phyloP scores from a whole-genome alignment of 768 basidiomycete genomes.

The Galerina sulciceps region DNA sequence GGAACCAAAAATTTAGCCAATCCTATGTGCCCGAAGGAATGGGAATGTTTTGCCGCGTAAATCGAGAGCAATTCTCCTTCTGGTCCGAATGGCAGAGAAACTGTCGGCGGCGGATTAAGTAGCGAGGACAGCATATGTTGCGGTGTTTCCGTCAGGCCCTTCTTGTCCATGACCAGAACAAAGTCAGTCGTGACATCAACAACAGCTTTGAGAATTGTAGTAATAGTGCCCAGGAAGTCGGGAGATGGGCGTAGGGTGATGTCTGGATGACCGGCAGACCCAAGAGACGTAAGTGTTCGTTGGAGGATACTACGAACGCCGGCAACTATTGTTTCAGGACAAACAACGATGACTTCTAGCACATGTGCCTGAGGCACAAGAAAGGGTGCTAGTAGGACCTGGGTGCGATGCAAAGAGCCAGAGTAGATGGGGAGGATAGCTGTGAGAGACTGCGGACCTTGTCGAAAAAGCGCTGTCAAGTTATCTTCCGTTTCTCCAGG shows the following conservation, averaged over 20 bases:
- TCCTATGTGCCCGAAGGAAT: slow-evolving; percentile 27
- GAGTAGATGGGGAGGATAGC: slow-evolving; percentile 52
- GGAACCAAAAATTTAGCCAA: slow-evolving; percentile 59
- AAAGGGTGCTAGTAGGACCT: slow-evolving; percentile 40
- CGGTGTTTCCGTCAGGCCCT: slow-evolving; percentile 41
- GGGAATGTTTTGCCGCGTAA: slow-evolving; percentile 1
- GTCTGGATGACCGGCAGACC: slow-evolving; percentile 40
- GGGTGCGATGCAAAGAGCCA: slow-evolving; percentile 36
- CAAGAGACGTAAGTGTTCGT: slow-evolving; percentile 28
- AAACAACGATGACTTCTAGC: slow-evolving; percentile 51
- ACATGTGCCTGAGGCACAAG: slow-evolving; percentile 37
- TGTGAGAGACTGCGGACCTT: slow-evolving; percentile 39
- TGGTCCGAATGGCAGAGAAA: slow-evolving; percentile 47
- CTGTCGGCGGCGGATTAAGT: slow-evolving; percentile 36
- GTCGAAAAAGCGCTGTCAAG: slow-evolving; percentile 6
- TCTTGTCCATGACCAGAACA: slow-evolving; percentile 55
- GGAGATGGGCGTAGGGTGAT: slow-evolving; percentile 38
- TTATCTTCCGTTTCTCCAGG: neutral
- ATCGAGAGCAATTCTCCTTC: slow-evolving; percentile 26
- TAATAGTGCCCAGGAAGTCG: slow-evolving; percentile 1
- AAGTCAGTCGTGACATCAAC: slow-evolving; percentile 48
- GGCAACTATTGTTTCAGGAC: slow-evolving; percentile 39
- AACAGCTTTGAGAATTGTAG: slow-evolving; percentile 36
- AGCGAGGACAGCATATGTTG: slow-evolving; percentile 39
- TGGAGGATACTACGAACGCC: slow-evolving; percentile 41